Conservation (phyloP, 257 asterid genomes). For the Nicotiana sylvestris region DNA sequence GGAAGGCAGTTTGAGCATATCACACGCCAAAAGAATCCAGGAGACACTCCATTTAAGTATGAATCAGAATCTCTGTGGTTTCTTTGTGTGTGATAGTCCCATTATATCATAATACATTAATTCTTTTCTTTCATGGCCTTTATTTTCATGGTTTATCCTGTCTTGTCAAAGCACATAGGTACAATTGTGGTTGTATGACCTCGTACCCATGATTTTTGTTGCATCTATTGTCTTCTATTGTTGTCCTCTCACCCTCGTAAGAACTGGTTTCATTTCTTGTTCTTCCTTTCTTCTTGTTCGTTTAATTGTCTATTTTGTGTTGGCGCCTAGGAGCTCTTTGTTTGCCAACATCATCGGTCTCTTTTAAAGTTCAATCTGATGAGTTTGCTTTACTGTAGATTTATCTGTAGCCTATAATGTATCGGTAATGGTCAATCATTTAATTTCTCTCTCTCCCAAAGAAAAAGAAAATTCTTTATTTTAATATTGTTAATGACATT, state of each 20-base stretch:
- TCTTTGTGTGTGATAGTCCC: neutral
- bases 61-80: conserved; percentile 19
- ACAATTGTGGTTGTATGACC: neutral
- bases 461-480: neutral
- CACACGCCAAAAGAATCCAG: conserved; percentile 91
- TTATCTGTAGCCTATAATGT: neutral
- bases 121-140: neutral
- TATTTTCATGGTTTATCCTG: neutral
- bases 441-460: neutral
- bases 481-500: neutral
- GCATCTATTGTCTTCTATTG: neutral
- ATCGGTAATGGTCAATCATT: neutral
- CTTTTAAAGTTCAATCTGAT: neutral
- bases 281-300: neutral
- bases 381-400: neutral
- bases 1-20: conserved; percentile 91
- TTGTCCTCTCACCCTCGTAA: neutral
- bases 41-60: conserved; percentile 94
- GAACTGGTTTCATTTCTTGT: neutral
- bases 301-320: neutral
- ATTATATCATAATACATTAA: neutral
- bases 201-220: neutral
- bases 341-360: neutral
- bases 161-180: neutral
- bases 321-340: neutral